Percentiles rank a stretch among this genome's conserved stretches.
These are phyloP conservation scores for Xylariales sp. DNA, from an alignment of 2,329 filamentous ascomycete genomes.

Conservation along the genomic window DNA sequence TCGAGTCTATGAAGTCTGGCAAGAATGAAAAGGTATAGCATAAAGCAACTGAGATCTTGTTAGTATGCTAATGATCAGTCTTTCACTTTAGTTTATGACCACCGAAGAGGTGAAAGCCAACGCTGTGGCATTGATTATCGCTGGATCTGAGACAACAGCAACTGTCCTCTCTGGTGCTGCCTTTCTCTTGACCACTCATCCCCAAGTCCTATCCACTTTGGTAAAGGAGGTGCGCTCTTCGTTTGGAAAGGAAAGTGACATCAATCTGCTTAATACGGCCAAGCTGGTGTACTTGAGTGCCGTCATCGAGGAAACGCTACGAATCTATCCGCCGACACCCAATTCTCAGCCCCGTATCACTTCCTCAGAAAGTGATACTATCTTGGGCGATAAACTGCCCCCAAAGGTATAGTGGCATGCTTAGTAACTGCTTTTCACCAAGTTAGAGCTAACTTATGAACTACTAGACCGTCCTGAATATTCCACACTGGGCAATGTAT, in stretches of 20 bases:
- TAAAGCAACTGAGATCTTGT: no score
- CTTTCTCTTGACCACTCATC: not conserved
- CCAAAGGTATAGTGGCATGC: no score
- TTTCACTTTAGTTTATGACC: conserved; percentile 3
- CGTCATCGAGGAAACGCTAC: conserved; percentile 6
- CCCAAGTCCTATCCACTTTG: not conserved
- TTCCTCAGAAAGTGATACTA: no score
- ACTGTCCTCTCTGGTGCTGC: not conserved
- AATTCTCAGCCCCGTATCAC: conserved; percentile 14
- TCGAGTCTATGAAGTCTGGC: no score
- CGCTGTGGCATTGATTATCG: not conserved
- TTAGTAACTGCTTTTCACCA: no score
- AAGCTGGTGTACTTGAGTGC: conserved; percentile 1
- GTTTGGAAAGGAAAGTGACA: conserved; percentile 1
- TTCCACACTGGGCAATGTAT: no score
- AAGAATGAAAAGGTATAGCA: no score
- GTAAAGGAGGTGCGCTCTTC: not conserved
- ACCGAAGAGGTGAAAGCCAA: not conserved
- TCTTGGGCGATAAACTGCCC: no score
- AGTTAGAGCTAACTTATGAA: no score
- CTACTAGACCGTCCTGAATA: no score
- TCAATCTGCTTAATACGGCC: not conserved
- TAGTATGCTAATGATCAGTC: conserved; percentile 2
- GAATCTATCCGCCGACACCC: not conserved
- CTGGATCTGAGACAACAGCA: not conserved